Conservation (phyloP, 345 rosid species). For the Eucalyptus polyanthemos region DNA sequence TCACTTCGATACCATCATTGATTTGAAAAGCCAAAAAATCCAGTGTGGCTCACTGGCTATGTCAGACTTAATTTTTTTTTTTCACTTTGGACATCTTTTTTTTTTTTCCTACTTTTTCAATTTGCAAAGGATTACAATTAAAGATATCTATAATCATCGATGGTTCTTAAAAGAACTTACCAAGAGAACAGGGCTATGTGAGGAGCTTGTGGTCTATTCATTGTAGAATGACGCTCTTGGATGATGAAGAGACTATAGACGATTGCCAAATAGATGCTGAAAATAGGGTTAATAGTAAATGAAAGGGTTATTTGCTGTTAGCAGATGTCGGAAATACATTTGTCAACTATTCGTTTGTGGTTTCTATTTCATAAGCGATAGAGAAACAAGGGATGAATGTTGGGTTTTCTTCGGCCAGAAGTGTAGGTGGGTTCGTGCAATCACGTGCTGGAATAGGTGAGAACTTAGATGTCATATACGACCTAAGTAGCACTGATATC, state of each 20-base stretch:
- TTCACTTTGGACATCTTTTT: too few relatives aligned
- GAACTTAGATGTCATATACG: neutral
- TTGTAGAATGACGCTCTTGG: neutral
- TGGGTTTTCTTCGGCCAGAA: too few relatives aligned
- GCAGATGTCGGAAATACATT: too few relatives aligned
- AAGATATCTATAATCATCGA: slow-evolving; percentile 69
- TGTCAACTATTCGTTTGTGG: too few relatives aligned
- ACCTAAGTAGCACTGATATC: too few relatives aligned
- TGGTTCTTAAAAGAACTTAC: slow-evolving; percentile 88
- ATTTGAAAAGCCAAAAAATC: too few relatives aligned
- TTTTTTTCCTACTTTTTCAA: neutral
- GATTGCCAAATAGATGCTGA: neutral
- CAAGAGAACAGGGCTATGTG: slow-evolving; percentile 54
- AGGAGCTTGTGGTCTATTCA: neutral
- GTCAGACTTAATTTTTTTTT: neutral
- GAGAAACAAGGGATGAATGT: neutral
- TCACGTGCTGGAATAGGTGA: neutral
- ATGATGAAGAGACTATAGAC: neutral
- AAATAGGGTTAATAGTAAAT: neutral
- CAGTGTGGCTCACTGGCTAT: neutral
- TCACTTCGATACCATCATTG: too few relatives aligned
- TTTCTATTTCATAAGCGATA: neutral
- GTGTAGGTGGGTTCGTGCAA: neutral
- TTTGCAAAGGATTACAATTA: slow-evolving; percentile 8
- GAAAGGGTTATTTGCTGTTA: too few relatives aligned